A percentile compares a stretch with the other conserved stretches of the same genome.
Evolutionary conservation across 306 rosid species (phyloP).

Genomic region (Gastrolobium villosum): DNA sequence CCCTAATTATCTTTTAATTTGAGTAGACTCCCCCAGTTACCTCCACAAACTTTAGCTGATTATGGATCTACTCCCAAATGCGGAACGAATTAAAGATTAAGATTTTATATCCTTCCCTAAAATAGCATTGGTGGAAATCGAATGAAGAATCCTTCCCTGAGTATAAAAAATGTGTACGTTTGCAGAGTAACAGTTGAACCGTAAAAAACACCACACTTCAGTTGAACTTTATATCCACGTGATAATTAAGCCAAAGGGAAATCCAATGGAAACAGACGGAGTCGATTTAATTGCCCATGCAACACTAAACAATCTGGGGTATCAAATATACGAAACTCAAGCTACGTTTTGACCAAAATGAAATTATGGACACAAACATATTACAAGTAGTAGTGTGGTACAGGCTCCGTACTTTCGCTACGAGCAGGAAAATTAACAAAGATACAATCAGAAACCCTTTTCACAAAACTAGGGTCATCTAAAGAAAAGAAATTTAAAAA

Average conservation of each 20-base stretch:
- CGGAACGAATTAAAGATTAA: too few relatives aligned
- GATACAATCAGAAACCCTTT: conserved; percentile 56
- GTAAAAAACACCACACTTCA: conserved; percentile 40
- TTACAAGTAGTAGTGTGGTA: conserved; percentile 41
- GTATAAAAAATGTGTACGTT: conserved; percentile 28
- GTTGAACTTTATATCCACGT: not conserved
- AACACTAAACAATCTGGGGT: conserved; percentile 15
- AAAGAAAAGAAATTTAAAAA: conserved; percentile 49
- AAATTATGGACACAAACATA: conserved; percentile 38
- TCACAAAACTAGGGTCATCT: conserved; percentile 65
- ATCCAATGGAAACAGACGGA: conserved; percentile 16
- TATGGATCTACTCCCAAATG: too few relatives aligned
- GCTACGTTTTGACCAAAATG: conserved; percentile 20
- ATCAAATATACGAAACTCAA: conserved; percentile 27
- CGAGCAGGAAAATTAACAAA: conserved; percentile 39
- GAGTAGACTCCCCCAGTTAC: too few relatives aligned
- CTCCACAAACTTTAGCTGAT: too few relatives aligned
- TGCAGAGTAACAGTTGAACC: conserved; percentile 13
- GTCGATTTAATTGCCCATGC: conserved; percentile 14
- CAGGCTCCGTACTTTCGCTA: conserved; percentile 50
- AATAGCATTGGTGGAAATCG: too few relatives aligned
- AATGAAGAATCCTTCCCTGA: not conserved
- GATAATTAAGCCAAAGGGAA: not conserved
- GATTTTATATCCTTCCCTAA: too few relatives aligned
- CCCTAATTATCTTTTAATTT: too few relatives aligned